Evolutionary conservation across 1,284 basidiomycete genomes (phyloP), one percentile per base, ranked within the genome.

Genomic region (Trametes polyzona): DNA sequence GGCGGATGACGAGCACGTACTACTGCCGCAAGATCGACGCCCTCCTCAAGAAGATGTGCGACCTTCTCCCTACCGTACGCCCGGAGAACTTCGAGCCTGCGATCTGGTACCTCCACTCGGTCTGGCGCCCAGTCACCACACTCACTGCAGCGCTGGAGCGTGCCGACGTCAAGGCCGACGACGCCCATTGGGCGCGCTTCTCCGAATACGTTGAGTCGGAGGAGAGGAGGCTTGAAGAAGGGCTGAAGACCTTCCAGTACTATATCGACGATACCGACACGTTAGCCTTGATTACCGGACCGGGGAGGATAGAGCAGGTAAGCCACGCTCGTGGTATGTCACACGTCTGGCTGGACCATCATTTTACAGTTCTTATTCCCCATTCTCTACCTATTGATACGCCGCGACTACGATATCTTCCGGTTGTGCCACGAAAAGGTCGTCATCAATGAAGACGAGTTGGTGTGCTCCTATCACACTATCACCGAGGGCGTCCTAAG

Each of bases 331-430:
- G 17, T 35, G 21, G 37, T 39, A 39, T 39, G 19, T 10, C 19
- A 14, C 16, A 39, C 17, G 24, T 23, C 14, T 24, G 21, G 8
- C 39, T 23, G 19, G 37, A 21, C 5, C 16, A 39, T 19, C 37
- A 24, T 26, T 17, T 26, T 42, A 11, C 23, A 79, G 78, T 76
- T 73, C 60, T 41, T 64, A 4, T 49, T 62, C 17, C 60, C 57
- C 14, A n/a, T 64, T 8, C 29, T 59, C 1, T 62, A 57, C 29
- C 58, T 64, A 17, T 17, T 59, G 29, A 11, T 59, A 14, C 40
- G 47, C 12, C 49, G 52, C 3, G 36, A 52, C 30, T 40, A 57
- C 10, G 47, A 58, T 10, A 32, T 55, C 3, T 30, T 59, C 17
- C 56, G 41, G 14, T 26, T 56, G 1, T 40, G 32, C 36, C 42